These are phyloP conservation scores for Xylaria cubensis DNA, from an alignment of 495 filamentous ascomycete genomes.

Conservation along the genomic window DNA sequence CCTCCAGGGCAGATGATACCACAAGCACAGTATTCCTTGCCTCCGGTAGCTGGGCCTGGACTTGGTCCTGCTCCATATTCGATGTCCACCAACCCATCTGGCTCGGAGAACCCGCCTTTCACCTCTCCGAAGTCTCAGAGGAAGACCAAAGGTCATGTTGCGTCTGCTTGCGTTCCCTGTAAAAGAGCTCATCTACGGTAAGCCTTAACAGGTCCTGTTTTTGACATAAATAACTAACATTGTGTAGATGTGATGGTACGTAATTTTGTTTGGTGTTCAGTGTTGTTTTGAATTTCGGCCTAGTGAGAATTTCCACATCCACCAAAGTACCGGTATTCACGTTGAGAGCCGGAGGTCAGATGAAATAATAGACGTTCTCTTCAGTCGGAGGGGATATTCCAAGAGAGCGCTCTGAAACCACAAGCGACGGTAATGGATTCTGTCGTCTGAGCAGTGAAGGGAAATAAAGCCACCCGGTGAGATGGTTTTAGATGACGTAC, in stretches of 20 bases:
- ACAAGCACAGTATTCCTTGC: slow-evolving; percentile 45
- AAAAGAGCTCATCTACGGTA: slow-evolving; percentile 89
- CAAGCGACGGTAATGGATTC: not conserved
- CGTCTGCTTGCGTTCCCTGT: slow-evolving; percentile 96
- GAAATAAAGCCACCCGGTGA: not conserved
- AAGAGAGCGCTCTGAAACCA: not conserved
- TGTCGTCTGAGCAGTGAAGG: not conserved
- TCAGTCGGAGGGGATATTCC: not conserved
- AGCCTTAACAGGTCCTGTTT: slow-evolving; percentile 32
- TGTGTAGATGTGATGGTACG: slow-evolving; percentile 59
- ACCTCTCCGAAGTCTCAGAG: slow-evolving; percentile 71
- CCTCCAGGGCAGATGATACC: slow-evolving; percentile 38
- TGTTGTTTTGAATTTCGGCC: not conserved
- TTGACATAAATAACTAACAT: slow-evolving; percentile 30
- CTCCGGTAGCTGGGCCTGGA: slow-evolving; percentile 39
- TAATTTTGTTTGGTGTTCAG: slow-evolving; percentile 31
- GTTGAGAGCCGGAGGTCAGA: not conserved
- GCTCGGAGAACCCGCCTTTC: slow-evolving; percentile 46
- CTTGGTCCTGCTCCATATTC: slow-evolving; percentile 45
- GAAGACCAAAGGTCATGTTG: slow-evolving; percentile 93
- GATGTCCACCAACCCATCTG: slow-evolving; percentile 41
- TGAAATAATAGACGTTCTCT: not conserved
- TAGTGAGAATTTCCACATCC: not conserved
- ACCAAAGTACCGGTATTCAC: not conserved
- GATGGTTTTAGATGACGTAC: not conserved